Conservation (phyloP, 352 stramenopile genomes). For the Hyaloperonospora arabidopsidis region DNA sequence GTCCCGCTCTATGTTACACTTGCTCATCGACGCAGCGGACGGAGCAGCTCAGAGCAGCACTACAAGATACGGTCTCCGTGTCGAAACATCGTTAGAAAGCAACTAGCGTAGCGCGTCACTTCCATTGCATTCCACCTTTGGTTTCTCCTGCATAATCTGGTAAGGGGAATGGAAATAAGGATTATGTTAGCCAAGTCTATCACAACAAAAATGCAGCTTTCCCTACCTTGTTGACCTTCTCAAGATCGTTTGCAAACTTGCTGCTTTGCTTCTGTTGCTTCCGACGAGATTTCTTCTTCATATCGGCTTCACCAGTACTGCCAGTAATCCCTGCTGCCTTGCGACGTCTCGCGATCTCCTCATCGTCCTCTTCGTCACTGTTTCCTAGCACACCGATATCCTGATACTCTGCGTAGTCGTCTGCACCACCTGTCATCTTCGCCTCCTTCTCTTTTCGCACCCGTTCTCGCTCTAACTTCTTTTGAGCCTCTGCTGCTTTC, state of each 20-base stretch:
- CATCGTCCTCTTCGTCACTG: slow-evolving; percentile 59
- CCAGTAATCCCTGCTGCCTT: slow-evolving; percentile 26
- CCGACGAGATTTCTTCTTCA: slow-evolving; percentile 30
- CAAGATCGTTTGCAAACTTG: slow-evolving; percentile 58
- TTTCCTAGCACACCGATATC: slow-evolving; percentile 29
- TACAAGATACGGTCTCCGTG: no score
- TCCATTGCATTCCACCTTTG: no score
- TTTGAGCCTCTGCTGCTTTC: slow-evolving; percentile 47
- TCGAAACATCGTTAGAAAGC: no score
- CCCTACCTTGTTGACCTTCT: slow-evolving; percentile 68
- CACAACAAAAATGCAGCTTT: neutral
- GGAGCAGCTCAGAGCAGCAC: no score
- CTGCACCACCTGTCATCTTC: slow-evolving; percentile 29
- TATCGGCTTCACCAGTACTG: slow-evolving; percentile 20
- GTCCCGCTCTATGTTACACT: no score
- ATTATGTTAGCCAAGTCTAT: no score
- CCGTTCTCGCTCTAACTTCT: slow-evolving; percentile 33
- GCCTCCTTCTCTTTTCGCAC: slow-evolving; percentile 31
- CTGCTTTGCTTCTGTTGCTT: slow-evolving; percentile 64
- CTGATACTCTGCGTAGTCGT: slow-evolving; percentile 63
- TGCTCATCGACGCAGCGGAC: no score
- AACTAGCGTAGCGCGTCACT: no score
- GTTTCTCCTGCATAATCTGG: no score
- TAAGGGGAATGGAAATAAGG: no score
- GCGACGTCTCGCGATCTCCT: slow-evolving; percentile 26